phyloP scores from a whole-genome alignment of 768 basidiomycete genomes.

The Podaxis pistillaris region DNA sequence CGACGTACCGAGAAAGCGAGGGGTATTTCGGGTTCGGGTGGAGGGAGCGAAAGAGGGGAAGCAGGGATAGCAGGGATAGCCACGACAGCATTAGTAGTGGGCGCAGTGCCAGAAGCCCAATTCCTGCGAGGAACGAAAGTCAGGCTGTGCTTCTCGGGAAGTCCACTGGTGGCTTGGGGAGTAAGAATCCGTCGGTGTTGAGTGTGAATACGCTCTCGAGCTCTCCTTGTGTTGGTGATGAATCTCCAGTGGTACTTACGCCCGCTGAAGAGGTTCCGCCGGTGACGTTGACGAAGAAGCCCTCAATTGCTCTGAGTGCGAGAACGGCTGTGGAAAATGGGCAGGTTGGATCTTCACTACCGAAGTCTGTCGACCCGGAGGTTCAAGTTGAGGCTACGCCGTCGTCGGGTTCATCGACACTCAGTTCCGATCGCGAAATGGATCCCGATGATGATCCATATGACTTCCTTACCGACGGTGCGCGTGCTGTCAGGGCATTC shows the following conservation, averaged over 20 bases:
- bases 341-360: background rate
- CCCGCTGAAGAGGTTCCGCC: background rate
- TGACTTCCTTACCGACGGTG: conserved; percentile 80
- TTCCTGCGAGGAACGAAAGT: conserved; percentile 24
- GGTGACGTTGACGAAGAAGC: conserved; percentile 5
- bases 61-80: background rate
- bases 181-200: conserved; percentile 3
- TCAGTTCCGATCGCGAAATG: conserved; percentile 18
- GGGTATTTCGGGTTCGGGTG: background rate
- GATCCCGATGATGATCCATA: conserved; percentile 48
- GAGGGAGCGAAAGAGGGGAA: conserved; percentile 21
- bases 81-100: no score
- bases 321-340: background rate
- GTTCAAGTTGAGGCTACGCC: background rate
- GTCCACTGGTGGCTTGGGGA: conserved; percentile 13
- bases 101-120: background rate
- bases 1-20: background rate
- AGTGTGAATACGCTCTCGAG: conserved; percentile 5
- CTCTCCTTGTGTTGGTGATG: background rate
- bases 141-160: conserved; percentile 36
- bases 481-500: conserved; percentile 83
- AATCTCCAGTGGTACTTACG: no score
- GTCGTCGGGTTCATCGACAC: background rate
- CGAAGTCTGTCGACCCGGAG: background rate
- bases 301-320: conserved; percentile 1